Evolutionary conservation across 2,329 filamentous ascomycete species (phyloP).

Genomic region (Orbilia quercus): DNA sequence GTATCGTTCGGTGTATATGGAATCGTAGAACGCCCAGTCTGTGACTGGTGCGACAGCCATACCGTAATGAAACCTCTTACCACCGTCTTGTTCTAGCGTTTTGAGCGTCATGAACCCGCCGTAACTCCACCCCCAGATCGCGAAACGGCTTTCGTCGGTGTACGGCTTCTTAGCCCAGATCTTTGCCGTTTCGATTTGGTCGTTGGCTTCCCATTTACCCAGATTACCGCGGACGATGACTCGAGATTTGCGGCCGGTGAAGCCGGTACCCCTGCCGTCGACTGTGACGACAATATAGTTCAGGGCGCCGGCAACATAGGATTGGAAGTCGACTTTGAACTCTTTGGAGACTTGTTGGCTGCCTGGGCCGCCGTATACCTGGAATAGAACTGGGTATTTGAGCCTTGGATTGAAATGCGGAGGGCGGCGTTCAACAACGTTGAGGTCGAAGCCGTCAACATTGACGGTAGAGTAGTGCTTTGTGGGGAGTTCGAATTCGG

Average conservation of each 20-base stretch:
- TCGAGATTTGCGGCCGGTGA: conserved; percentile 83
- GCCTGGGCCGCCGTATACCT: conserved; percentile 93
- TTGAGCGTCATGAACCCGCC: conserved; percentile 96
- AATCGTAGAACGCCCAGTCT: conserved; percentile 95
- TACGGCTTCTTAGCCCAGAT: conserved; percentile 84
- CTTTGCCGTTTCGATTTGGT: conserved; percentile 91
- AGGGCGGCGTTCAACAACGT: conserved; percentile 84
- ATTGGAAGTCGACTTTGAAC: conserved; percentile 88
- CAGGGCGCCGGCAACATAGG: conserved; percentile 83
- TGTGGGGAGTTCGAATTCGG: conserved; percentile 82
- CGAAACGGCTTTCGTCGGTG: conserved; percentile 82
- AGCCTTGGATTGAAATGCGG: conserved; percentile 85
- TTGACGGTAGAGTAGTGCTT: conserved; percentile 84
- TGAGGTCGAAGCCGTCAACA: conserved; percentile 79
- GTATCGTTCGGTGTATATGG: conserved; percentile 93
- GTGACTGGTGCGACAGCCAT: conserved; percentile 99
- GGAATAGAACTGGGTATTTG: conserved; percentile 93
- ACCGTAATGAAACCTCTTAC: conserved; percentile 90
- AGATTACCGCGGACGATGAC: conserved; percentile 85
- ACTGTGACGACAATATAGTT: conserved; percentile 96
- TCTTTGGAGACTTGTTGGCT: conserved; percentile 85
- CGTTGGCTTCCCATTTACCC: conserved; percentile 83
- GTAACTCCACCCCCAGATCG: conserved; percentile 99
- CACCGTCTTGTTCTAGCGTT: conserved; percentile 89
- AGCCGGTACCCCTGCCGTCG: conserved; percentile 92